Evolutionary conservation across 2,329 filamentous ascomycete genomes (phyloP).

Genomic region (Dactylonectria macrodidyma): DNA sequence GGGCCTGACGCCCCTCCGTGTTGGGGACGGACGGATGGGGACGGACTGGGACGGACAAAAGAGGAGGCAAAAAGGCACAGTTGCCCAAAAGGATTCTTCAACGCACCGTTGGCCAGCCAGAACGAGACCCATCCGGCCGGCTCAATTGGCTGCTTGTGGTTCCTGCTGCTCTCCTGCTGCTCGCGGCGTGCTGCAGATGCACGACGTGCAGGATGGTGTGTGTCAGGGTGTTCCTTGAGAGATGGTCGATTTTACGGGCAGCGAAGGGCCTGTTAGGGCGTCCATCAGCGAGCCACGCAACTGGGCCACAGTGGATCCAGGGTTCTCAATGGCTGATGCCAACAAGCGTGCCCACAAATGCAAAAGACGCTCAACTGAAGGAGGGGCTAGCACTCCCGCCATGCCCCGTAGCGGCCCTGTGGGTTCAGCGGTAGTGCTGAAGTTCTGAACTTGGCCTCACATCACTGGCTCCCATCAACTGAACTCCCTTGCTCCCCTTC

Average conservation of each 20-base stretch:
- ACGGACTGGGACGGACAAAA: too few relatives aligned
- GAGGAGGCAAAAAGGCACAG: background rate
- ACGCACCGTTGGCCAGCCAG: slow-evolving; percentile 30
- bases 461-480: background rate
- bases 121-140: slow-evolving; percentile 3
- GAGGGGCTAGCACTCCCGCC: slow-evolving; percentile 27
- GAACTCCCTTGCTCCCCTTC: background rate
- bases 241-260: background rate
- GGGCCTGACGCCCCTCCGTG: slow-evolving; percentile 15
- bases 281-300: slow-evolving; percentile 16
- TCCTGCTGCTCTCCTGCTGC: slow-evolving; percentile 14
- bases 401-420: slow-evolving; percentile 10
- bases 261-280: slow-evolving; percentile 12
- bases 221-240: slow-evolving; percentile 19
- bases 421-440: slow-evolving; percentile 19
- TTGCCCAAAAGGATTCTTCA: slow-evolving; percentile 9
- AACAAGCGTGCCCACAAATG: slow-evolving; percentile 17
- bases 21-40: slow-evolving; percentile 11
- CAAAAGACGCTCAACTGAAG: slow-evolving; percentile 17
- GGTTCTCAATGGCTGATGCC: slow-evolving; percentile 13
- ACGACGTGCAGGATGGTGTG: slow-evolving; percentile 22
- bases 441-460: background rate
- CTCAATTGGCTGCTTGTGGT: slow-evolving; percentile 23
- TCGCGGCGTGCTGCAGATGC: slow-evolving; percentile 13
- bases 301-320: slow-evolving; percentile 18